phyloP scores from a whole-genome alignment of 2,329 filamentous ascomycete genomes.

The Pleurostoma richardsiae region DNA sequence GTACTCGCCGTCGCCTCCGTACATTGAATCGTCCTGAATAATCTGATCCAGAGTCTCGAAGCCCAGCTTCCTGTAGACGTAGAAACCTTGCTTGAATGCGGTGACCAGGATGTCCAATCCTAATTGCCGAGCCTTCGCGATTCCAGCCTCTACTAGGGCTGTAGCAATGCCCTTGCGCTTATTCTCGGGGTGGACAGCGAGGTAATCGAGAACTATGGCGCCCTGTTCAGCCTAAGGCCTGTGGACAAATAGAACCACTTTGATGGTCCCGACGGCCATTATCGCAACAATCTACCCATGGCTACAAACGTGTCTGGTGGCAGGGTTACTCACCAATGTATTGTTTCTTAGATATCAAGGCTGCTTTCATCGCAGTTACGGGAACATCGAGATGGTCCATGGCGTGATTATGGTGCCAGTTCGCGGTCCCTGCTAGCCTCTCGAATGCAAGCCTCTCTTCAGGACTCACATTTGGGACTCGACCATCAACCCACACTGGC shows the following conservation, averaged over 20 bases:
- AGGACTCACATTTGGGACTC: constrained; percentile 8
- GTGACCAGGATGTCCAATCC: constrained; percentile 16
- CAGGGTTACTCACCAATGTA: constrained; percentile 9
- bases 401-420: constrained; percentile 7
- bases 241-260: background rate
- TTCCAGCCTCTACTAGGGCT: constrained; percentile 11
- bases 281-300: background rate
- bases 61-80: constrained; percentile 14
- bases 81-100: constrained; percentile 10
- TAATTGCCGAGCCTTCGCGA: constrained; percentile 14
- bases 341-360: constrained; percentile 6
- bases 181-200: constrained; percentile 16
- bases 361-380: constrained; percentile 4
- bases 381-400: constrained; percentile 8
- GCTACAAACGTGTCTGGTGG: background rate
- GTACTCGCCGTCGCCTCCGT: constrained; percentile 14
- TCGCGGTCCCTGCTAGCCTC: constrained; percentile 6
- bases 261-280: background rate
- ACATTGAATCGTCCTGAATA: constrained; percentile 13
- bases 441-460: constrained; percentile 7
- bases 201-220: constrained; percentile 16
- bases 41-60: constrained; percentile 12
- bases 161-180: constrained; percentile 15
- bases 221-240: background rate
- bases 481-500: constrained; percentile 10